Evolutionary conservation across 140 eudicot genomes (phyloP), one percentile per base, ranked within the genome.

Genomic region (Cichorium intybus): DNA sequence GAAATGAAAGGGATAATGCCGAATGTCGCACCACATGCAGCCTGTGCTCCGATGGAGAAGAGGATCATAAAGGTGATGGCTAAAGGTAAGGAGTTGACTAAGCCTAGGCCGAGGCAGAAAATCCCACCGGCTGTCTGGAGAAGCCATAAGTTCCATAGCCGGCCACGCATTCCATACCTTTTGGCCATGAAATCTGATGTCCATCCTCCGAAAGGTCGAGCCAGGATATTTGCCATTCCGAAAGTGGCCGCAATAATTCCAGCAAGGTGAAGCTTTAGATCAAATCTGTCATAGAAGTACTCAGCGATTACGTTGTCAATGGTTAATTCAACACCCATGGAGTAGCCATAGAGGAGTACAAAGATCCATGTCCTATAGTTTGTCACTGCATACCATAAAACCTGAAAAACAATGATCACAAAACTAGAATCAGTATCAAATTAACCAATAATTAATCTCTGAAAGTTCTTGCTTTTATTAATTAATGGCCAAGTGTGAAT

Each of bases 241-340:
- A 80, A 80, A 6, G 71, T 37, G 35, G 85, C 85, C 0, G 85
- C 81, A 1, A 80, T 64, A 21, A 65, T 70, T 37, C 85, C 85
- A 10, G 81, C 85, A 0, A 66, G 54, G 50, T 70, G 81, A 17
- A 80, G 85, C 68, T 80, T 69, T 33, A 80, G 85, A 37, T 80
- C 68, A n/a, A 80, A 80, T 79, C 84, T 75, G 63, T 80, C 85
- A 35, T 64, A 80, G 57, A 80, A 80, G 81, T 80, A 75, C 28
- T 80, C 81, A 4, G 85, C 85, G 6, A 80, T 80, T n/a, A 80
- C 81, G 33, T 80, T 80, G 49, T 80, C 85, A 29, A 77, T 80
- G 2, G 81, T 43, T 24, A 80, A 24, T 52, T 80, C 85, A 18
- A 80, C 85, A 58, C 85, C 85, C 77, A 80, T 75, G 22, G 81